Conservation (phyloP, 2,329 filamentous ascomycete species). For the Sporothrix inflata region DNA sequence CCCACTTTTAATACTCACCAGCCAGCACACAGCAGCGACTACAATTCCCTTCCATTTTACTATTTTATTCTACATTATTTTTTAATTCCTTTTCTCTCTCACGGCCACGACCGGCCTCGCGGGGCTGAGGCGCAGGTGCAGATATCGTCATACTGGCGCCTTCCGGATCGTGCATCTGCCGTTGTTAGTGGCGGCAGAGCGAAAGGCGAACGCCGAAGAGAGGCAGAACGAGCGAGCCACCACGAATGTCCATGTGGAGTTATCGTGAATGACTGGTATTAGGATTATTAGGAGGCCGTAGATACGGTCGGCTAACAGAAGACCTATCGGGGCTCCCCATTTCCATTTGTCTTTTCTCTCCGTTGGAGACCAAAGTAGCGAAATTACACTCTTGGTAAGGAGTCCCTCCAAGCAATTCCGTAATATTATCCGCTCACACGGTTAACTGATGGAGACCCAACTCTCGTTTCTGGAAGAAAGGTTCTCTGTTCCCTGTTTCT, state of each 20-base stretch:
- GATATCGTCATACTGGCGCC: background rate
- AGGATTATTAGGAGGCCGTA: background rate
- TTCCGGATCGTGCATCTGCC: background rate
- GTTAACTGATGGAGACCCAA: too few relatives aligned
- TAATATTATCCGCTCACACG: background rate
- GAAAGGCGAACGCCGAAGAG: background rate
- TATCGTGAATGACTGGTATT: background rate
- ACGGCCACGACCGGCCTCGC: background rate
- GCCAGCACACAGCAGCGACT: too few relatives aligned
- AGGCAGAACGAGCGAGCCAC: background rate
- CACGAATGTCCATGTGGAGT: background rate
- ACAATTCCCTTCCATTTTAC: too few relatives aligned
- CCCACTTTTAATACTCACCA: background rate
- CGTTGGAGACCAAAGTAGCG: background rate
- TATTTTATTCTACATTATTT: background rate
- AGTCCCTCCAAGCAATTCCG: background rate
- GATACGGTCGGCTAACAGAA: background rate
- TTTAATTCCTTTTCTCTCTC: background rate
- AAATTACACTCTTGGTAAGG: background rate
- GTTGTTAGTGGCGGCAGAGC: background rate
- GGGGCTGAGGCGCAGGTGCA: slow-evolving; percentile 23
- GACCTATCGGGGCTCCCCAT: background rate
- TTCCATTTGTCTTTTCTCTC: background rate
- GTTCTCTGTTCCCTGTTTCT: background rate
- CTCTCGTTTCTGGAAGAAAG: too few relatives aligned